Conservation (phyloP, 1,139 yeast species). For the Hyphopichia fennica region DNA sequence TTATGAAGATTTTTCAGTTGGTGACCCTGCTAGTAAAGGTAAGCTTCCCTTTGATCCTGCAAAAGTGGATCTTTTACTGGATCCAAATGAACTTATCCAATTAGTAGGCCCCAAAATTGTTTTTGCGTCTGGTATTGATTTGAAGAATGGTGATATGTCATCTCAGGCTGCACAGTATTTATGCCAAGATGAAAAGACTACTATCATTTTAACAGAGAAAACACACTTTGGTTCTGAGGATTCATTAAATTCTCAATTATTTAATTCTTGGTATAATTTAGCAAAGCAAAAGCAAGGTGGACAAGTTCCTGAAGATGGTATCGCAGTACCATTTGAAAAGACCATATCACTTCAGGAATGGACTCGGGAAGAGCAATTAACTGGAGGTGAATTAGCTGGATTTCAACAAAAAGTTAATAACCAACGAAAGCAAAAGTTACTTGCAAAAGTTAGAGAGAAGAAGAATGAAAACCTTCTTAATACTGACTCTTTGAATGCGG, state of each 20-base stretch:
- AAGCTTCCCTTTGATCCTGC: constrained; percentile 76
- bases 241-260: constrained; percentile 39
- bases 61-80: constrained; percentile 55
- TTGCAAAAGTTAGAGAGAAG: constrained; percentile 56
- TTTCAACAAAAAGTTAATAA: constrained; percentile 48
- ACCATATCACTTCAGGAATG: constrained; percentile 29
- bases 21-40: constrained; percentile 35
- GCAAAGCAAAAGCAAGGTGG: constrained; percentile 39
- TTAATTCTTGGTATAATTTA: constrained; percentile 55
- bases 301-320: constrained; percentile 51
- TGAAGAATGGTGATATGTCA: constrained; percentile 65
- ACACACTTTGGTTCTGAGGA: constrained; percentile 28
- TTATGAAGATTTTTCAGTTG: constrained; percentile 58
- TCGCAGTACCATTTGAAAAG: constrained; percentile 54
- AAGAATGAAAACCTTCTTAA: constrained; percentile 56
- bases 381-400: constrained; percentile 48
- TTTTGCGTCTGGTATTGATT: constrained; percentile 73
- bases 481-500: constrained; percentile 37
- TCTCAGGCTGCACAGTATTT: constrained; percentile 56
- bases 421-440: constrained; percentile 44
- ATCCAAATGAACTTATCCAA: constrained; percentile 56
- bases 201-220: constrained; percentile 74
- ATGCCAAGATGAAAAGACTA: constrained; percentile 64
- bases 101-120: constrained; percentile 77
- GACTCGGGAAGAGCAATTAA: constrained; percentile 49